Evolutionary conservation across 441 rosid genomes (phyloP).

Genomic region (Daphne laureola): DNA sequence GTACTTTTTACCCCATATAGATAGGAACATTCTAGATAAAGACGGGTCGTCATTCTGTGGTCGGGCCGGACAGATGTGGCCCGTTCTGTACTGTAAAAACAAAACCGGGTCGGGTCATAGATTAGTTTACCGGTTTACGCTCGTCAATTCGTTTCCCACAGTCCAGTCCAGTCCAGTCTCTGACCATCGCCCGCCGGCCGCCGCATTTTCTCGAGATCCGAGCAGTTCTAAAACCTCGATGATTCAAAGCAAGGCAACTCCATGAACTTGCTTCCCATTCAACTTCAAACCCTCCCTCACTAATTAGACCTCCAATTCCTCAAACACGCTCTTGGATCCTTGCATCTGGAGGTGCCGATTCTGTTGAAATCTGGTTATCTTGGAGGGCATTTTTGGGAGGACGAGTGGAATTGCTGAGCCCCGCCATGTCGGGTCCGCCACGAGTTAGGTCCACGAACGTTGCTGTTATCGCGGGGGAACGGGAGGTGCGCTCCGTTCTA

Average conservation of each 20-base stretch:
- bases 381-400: slow-evolving; percentile 5
- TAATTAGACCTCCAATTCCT: not conserved
- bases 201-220: slow-evolving; percentile 6
- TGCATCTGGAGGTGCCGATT: not conserved
- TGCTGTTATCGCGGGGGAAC: slow-evolving; percentile 13
- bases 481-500: slow-evolving; percentile 42
- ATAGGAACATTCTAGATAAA: too few species aligned
- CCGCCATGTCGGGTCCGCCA: slow-evolving; percentile 47
- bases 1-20: too few species aligned
- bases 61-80: too few species aligned
- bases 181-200: slow-evolving; percentile 8
- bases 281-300: not conserved
- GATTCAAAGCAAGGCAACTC: too few species aligned
- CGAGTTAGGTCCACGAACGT: slow-evolving; percentile 36
- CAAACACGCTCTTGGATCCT: not conserved
- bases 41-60: too few species aligned
- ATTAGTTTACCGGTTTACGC: too few species aligned
- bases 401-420: not conserved
- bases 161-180: not conserved
- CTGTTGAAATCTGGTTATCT: not conserved
- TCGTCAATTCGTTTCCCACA: slow-evolving; percentile 1
- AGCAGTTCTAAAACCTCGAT: too few species aligned
- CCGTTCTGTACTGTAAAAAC: too few species aligned
- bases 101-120: too few species aligned
- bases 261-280: too few species aligned